phyloP scores from a whole-genome alignment of 2,329 filamentous ascomycete genomes.

The Beauveria asiatica region DNA sequence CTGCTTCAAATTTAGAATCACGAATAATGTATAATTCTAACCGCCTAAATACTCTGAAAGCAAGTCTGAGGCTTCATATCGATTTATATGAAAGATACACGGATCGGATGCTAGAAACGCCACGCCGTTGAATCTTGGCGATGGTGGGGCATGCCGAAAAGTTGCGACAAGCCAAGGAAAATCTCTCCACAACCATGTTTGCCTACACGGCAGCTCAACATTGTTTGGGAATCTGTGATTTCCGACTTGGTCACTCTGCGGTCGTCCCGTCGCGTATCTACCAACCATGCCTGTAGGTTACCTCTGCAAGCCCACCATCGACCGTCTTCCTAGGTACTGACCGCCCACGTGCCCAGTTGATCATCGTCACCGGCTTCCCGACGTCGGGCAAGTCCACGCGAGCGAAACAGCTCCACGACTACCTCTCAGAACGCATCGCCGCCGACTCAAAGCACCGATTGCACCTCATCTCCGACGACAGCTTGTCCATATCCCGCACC shows the following conservation, averaged over 20 bases:
- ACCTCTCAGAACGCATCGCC: constrained; percentile 51
- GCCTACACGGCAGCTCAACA: not conserved
- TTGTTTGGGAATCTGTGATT: not conserved
- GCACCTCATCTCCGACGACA: constrained; percentile 66
- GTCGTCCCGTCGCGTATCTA: not conserved
- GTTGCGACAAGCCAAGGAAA: not conserved
- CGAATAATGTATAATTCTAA: no score
- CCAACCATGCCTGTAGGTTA: not conserved
- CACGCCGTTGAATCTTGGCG: not conserved
- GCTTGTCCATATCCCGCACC: constrained; percentile 57
- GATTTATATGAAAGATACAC: not conserved
- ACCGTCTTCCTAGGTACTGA: not conserved
- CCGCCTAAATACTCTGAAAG: no score
- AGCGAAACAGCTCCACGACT: constrained; percentile 55
- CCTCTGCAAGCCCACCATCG: not conserved
- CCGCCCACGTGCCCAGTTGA: constrained; percentile 38
- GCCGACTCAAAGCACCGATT: constrained; percentile 48
- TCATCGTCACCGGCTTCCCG: constrained; percentile 58
- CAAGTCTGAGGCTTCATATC: no score
- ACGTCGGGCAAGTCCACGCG: constrained; percentile 62
- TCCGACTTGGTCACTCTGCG: not conserved
- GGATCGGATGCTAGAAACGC: not conserved
- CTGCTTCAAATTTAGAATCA: not conserved
- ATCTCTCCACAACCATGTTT: not conserved
- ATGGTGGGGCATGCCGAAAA: constrained; percentile 2